Evolutionary conservation across 495 filamentous ascomycete genomes (phyloP), one percentile per base, ranked within the genome.

Genomic region (Tirmania nivea): DNA sequence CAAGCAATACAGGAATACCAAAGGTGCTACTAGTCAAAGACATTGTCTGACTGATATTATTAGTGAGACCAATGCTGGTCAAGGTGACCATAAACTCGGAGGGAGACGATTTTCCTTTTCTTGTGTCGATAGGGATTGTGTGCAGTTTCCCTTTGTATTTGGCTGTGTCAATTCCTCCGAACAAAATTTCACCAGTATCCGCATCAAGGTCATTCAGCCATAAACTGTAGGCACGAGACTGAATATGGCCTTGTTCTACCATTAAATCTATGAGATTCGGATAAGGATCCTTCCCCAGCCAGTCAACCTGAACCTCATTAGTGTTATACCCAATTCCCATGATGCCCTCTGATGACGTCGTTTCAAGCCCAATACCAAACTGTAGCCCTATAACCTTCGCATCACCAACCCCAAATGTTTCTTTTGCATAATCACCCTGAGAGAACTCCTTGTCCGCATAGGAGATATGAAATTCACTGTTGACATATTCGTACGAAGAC

Each of bases 391-490:
- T 66, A 45, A 97, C 60, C 12, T 63, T 76, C 39, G 70, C 65
- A 25, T 70, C 73, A 1, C 79, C 84, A 55, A 97, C 76, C 5
- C 65, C 66, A 52, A 97, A 66, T 1, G 74, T 82, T 63, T 97
- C 90, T 1, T 75, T 79, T 10, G 78, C 84, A 66, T 95, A 95
- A 61, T 89, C 86, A 9, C 90, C 90, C 7, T 64, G 59, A 0
- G 89, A 84, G 36, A 78, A 83, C 1, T 83, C 80, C 48, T 83
- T 83, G 66, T 96, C 90, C 25, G 85, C 84, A 63, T 97, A 97
- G 9, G 78, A 78, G 54, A 97, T 95, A 60, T 89, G 83, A 70
- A 97, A 97, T 57, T 83, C 74, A 57, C 73, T 77, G 35, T 76
- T 77, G 39, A 94, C 66, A 62, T 78, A 88, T 52, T 75, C 60